Conservation (phyloP, 1,284 basidiomycete genomes). For the Tilletia caries region DNA sequence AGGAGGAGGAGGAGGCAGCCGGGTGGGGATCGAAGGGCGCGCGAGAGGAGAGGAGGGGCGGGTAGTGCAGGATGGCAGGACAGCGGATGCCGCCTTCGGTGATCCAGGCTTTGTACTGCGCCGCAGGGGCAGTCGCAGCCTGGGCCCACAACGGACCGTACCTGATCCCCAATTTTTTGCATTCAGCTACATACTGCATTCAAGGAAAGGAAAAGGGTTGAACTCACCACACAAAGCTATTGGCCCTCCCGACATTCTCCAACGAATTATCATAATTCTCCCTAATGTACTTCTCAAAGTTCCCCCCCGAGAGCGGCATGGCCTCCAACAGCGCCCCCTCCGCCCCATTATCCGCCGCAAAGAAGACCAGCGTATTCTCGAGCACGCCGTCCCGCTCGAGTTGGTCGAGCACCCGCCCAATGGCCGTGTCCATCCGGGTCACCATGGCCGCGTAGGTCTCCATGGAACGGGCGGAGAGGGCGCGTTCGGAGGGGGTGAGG, state of each 20-base stretch:
- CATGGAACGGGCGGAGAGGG: slow-evolving; percentile 38
- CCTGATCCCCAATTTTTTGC: neutral
- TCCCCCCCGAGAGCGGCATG: slow-evolving; percentile 28
- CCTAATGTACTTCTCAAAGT: slow-evolving; percentile 25
- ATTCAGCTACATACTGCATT: neutral
- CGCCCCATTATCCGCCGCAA: slow-evolving; percentile 52
- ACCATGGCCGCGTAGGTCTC: slow-evolving; percentile 54
- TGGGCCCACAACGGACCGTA: slow-evolving; percentile 47
- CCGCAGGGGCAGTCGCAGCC: slow-evolving; percentile 46
- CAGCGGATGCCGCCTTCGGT: slow-evolving; percentile 50
- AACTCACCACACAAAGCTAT: slow-evolving; percentile 35
- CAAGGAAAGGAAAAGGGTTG: neutral
- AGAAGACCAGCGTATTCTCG: slow-evolving; percentile 52
- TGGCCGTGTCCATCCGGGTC: slow-evolving; percentile 48
- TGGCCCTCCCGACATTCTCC: slow-evolving; percentile 37
- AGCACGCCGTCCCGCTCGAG: slow-evolving; percentile 33
- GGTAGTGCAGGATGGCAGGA: slow-evolving; percentile 34
- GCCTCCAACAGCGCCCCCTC: slow-evolving; percentile 47
- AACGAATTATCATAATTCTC: slow-evolving; percentile 37
- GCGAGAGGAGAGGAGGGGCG: neutral
- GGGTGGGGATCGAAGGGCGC: neutral
- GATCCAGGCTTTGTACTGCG: slow-evolving; percentile 46
- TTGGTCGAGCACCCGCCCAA: slow-evolving; percentile 38
- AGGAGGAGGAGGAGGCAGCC: neutral
- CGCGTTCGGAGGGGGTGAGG: slow-evolving; percentile 32